These are phyloP conservation scores for Aureobasidium namibiae DNA, from an alignment of 2,329 filamentous ascomycete species.

Conservation along the genomic window DNA sequence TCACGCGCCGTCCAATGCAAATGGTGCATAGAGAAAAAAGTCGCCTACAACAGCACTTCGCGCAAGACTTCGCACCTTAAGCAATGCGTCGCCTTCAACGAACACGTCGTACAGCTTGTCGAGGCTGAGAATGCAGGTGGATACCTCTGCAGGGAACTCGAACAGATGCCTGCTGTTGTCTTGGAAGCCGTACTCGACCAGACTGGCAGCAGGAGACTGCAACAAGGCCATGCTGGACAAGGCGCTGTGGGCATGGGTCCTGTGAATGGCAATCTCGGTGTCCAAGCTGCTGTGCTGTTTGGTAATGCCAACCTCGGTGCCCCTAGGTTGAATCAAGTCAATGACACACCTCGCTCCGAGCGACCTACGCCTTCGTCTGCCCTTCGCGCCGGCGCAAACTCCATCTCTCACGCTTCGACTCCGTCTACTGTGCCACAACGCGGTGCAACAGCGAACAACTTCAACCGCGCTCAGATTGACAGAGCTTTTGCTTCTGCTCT, in stretches of 20 bases:
- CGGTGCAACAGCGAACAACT: neutral
- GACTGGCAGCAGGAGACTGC: neutral
- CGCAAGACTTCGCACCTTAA: constrained; percentile 10
- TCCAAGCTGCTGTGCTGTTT: neutral
- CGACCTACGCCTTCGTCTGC: neutral
- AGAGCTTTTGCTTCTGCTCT: neutral
- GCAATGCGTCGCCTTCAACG: constrained; percentile 8
- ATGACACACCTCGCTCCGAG: constrained; percentile 4
- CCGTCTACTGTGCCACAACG: neutral
- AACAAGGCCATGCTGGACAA: neutral
- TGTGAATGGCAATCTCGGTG: neutral
- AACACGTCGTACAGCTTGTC: constrained; percentile 4
- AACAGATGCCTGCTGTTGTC: neutral
- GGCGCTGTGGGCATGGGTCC: neutral
- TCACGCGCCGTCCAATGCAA: constrained; percentile 12
- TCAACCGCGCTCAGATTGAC: neutral
- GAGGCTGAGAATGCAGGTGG: neutral
- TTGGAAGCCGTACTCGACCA: constrained; percentile 1
- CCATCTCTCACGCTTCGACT: neutral
- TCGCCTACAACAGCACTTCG: constrained; percentile 11
- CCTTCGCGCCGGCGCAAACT: neutral
- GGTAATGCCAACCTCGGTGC: neutral
- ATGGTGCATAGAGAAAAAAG: constrained; percentile 10
- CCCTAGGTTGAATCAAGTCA: neutral
- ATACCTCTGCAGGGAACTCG: neutral